Base-by-base conservation (phyloP, 768 basidiomycete genomes). In the Suillus americanus region DNA sequence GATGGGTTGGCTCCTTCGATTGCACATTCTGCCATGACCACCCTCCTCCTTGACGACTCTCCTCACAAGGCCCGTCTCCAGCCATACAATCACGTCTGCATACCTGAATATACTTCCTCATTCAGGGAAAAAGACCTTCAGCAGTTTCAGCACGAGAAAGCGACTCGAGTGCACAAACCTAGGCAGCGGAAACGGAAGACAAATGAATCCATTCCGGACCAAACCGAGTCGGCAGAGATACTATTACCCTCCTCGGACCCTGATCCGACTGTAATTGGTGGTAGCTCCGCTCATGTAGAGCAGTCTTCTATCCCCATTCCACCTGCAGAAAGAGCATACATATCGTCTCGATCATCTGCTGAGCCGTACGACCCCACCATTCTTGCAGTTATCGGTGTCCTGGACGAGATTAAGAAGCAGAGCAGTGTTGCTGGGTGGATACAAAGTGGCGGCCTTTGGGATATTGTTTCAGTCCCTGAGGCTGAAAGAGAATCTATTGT, bases 1-100 rank as follows among this genome's bases (percentile, higher is more conserved):
- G 23, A 40, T n/a, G 65, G 25, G 48, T 18, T 45, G 38, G 38
- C 28, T 13, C 30, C 66, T 48, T 40, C 40, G 13, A 13, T 62
- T 30, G 48, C 51, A 2, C 84, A 83, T 66, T 83, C 83, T 3
- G 79, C 82, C 6, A 64, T 77, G 18, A 81, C 82, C 6, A 86
- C 84, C 4, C 72, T 86, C 25, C 76, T 86, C 33, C 73, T 86
- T 13, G 84, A 86, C 64, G 85, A 86, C 67, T 85, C 85, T 16
- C 78, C 80, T 33, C 75, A 74, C 65, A 86, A 86, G 68, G 85
- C 89, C 0, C 81, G 78, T 35, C 79, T 89, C 18, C 93, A 95
- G 71, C 93, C 92, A 0, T 90, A 85, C 78, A 95, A 92, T 71
- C 93, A 95, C 71, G 77, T 94, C 25, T 91, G 89, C 70, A 83